These are phyloP conservation scores for Sordaria brevicollis DNA, from an alignment of 495 filamentous ascomycete species.

Conservation along the genomic window DNA sequence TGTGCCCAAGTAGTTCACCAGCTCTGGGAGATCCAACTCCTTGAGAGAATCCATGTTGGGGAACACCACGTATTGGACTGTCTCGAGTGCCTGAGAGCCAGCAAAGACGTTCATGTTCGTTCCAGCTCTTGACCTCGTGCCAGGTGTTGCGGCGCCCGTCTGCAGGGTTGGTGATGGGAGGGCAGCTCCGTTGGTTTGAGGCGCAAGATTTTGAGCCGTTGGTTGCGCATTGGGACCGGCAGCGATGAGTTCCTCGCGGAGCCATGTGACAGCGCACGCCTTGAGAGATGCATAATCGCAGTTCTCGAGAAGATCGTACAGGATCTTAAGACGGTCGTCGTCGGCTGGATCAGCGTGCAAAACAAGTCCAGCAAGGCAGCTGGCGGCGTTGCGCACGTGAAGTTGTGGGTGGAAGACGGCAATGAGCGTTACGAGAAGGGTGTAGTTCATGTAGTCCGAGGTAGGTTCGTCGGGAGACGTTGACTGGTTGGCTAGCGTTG, in stretches of 20 bases:
- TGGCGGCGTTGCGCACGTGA: conserved; percentile 60
- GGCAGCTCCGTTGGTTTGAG: background rate
- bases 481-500: conserved; percentile 4
- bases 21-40: conserved; percentile 12
- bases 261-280: conserved; percentile 73
- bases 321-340: conserved; percentile 58
- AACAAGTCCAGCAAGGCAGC: conserved; percentile 58
- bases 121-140: conserved; percentile 13
- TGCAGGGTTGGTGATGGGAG: background rate
- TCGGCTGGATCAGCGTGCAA: conserved; percentile 70
- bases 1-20: conserved; percentile 25
- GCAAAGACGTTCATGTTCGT: conserved; percentile 44
- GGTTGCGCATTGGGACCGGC: conserved; percentile 15
- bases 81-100: conserved; percentile 37
- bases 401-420: conserved; percentile 60
- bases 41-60: conserved; percentile 23
- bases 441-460: conserved; percentile 41
- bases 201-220: conserved; percentile 2
- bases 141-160: conserved; percentile 7
- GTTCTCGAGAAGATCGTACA: conserved; percentile 72
- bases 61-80: conserved; percentile 35
- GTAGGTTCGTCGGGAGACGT: conserved; percentile 12
- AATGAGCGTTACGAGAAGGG: conserved; percentile 52
- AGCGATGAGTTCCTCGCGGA: conserved; percentile 71
- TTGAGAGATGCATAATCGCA: conserved; percentile 68